Evolutionary conservation across 768 basidiomycete genomes (phyloP).

Genomic region (Russula sp.): DNA sequence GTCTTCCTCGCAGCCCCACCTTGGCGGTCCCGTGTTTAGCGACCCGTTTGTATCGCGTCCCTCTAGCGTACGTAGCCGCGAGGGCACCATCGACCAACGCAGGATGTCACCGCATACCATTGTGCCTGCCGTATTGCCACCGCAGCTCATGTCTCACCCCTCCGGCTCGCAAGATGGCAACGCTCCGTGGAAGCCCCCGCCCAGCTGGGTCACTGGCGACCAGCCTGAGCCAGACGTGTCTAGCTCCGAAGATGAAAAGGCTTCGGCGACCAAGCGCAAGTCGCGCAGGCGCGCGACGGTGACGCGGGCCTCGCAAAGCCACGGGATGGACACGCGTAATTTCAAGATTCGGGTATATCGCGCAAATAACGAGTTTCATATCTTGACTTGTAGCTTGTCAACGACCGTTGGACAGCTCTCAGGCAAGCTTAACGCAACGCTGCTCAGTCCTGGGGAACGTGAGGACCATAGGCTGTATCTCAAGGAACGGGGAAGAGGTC

Average conservation of each 20-base stretch:
- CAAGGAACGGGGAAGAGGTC: constrained; percentile 73
- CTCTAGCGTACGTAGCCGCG: constrained; percentile 17
- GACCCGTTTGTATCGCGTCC: constrained; percentile 29
- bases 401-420: constrained; percentile 70
- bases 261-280: constrained; percentile 30
- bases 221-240: constrained; percentile 44
- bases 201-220: constrained; percentile 68
- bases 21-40: constrained; percentile 21
- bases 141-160: constrained; percentile 19
- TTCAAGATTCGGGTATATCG: constrained; percentile 77
- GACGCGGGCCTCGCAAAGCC: constrained; percentile 6
- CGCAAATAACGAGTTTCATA: constrained; percentile 66
- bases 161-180: constrained; percentile 28
- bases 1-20: constrained; percentile 19
- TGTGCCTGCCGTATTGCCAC: constrained; percentile 17
- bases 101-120: constrained; percentile 24
- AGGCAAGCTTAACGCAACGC: constrained; percentile 56
- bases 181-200: constrained; percentile 59
- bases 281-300: constrained; percentile 25
- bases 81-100: constrained; percentile 20
- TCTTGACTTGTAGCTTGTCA: constrained; percentile 58
- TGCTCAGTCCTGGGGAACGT: constrained; percentile 48
- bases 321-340: constrained; percentile 10
- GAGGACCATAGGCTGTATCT: constrained; percentile 70
- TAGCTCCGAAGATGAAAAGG: constrained; percentile 43